A percentile compares a stretch with the other conserved stretches of the same genome.
These are phyloP conservation scores for Scedosporium boydii DNA, from an alignment of 2,329 filamentous ascomycete species.

Conservation along the genomic window DNA sequence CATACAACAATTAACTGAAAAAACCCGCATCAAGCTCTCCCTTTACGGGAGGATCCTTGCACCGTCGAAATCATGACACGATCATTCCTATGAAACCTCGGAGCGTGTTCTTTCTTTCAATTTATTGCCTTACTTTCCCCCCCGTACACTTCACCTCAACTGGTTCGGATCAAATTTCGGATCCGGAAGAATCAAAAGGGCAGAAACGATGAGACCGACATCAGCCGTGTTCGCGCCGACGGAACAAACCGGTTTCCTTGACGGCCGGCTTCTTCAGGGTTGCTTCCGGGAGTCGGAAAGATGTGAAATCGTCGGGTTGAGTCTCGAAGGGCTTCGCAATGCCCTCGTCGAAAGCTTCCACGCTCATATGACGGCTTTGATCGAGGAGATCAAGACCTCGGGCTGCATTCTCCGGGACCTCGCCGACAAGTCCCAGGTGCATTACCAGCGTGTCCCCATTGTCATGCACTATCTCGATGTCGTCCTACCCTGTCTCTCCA, in stretches of 20 bases:
- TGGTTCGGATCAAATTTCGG: too few relatives aligned
- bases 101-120: too few relatives aligned
- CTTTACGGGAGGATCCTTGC: too few relatives aligned
- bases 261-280: slow-evolving; percentile 34
- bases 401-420: slow-evolving; percentile 41
- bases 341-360: slow-evolving; percentile 32
- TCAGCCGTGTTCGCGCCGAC: neutral
- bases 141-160: too few relatives aligned
- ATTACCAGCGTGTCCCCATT: slow-evolving; percentile 37
- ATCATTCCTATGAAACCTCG: too few relatives aligned
- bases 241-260: slow-evolving; percentile 10
- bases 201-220: neutral
- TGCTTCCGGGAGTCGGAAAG: slow-evolving; percentile 46
- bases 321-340: slow-evolving; percentile 39
- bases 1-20: neutral
- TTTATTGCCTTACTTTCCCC: too few relatives aligned
- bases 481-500: slow-evolving; percentile 44
- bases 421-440: slow-evolving; percentile 42
- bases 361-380: slow-evolving; percentile 35
- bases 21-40: neutral
- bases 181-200: too few relatives aligned
- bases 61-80: too few relatives aligned
- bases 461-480: slow-evolving; percentile 47
- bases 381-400: slow-evolving; percentile 35
- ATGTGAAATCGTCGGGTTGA: slow-evolving; percentile 35